Evolutionary conservation across 73 alveolate species (phyloP).

Genomic region (Halteria grandinella): DNA sequence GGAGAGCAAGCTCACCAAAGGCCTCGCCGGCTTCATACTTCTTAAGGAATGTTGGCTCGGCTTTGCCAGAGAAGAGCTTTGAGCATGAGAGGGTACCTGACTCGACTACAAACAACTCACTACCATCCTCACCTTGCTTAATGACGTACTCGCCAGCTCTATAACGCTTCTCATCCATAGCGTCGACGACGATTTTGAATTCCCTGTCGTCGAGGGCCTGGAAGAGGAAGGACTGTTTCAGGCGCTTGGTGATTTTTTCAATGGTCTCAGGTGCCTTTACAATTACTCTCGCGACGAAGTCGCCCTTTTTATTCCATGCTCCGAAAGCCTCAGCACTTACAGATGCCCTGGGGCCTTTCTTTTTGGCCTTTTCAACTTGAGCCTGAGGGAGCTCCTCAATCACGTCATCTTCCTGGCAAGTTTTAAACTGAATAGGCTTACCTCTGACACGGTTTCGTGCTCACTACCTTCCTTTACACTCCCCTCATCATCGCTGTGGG

Average conservation of each 20-base stretch:
- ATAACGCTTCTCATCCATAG: constrained; percentile 91
- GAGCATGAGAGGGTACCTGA: constrained; percentile 85
- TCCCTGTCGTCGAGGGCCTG: constrained; percentile 91
- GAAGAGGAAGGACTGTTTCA: constrained; percentile 83
- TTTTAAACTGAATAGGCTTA: not conserved
- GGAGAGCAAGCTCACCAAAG: constrained; percentile 87
- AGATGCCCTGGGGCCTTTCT: constrained; percentile 75
- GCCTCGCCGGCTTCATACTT: constrained; percentile 65
- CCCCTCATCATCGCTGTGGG: no score
- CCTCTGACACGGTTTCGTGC: constrained; percentile 58
- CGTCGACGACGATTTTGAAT: constrained; percentile 88
- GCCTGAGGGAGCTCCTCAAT: constrained; percentile 81
- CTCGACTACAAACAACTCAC: constrained; percentile 93
- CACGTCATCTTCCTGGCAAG: constrained; percentile 70
- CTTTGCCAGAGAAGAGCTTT: constrained; percentile 72
- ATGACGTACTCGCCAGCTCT: constrained; percentile 82
- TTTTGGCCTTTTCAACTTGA: constrained; percentile 60
- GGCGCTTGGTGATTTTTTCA: constrained; percentile 75
- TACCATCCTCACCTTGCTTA: constrained; percentile 97
- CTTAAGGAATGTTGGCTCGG: constrained; percentile 76
- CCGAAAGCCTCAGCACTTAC: constrained; percentile 98
- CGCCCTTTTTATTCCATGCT: constrained; percentile 85
- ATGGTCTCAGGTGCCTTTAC: constrained; percentile 83
- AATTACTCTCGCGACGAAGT: constrained; percentile 85
- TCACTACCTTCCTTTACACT: no score